A percentile compares a stretch with the other conserved stretches of the same genome.
phyloP scores from a whole-genome alignment of 768 basidiomycete genomes.

The Rhizopogon rudus region DNA sequence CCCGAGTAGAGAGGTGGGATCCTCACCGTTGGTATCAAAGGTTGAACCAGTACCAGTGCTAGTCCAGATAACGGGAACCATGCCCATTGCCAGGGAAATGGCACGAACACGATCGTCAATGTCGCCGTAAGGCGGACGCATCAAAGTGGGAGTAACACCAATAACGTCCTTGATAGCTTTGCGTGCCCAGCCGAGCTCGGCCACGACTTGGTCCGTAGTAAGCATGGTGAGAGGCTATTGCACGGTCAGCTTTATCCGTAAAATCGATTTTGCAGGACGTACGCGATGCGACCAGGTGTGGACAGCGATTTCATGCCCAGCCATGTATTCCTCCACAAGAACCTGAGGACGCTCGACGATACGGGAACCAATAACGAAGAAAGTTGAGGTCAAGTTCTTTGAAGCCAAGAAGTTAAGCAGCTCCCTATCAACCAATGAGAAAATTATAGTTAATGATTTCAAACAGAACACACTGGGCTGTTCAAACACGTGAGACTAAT shows the following conservation, averaged over 20 bases:
- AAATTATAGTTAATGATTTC: not conserved
- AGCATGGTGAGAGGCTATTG: constrained; percentile 58
- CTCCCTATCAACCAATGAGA: constrained; percentile 34
- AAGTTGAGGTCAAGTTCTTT: constrained; percentile 70
- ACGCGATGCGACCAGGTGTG: constrained; percentile 91
- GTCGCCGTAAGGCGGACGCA: constrained; percentile 82
- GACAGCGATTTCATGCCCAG: constrained; percentile 74
- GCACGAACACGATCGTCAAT: constrained; percentile 93
- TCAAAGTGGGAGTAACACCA: constrained; percentile 72
- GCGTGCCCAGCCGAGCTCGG: constrained; percentile 90
- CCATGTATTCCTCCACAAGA: constrained; percentile 76
- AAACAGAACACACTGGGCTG: constrained; percentile 43
- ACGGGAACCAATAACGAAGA: constrained; percentile 88
- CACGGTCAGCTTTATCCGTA: constrained; percentile 19
- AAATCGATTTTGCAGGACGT: constrained; percentile 8
- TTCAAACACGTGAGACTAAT: constrained; percentile 8
- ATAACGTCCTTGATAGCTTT: constrained; percentile 74
- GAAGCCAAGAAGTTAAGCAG: constrained; percentile 67
- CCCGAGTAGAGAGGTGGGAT: not conserved
- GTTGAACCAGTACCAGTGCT: constrained; percentile 43
- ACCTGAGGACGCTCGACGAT: constrained; percentile 73
- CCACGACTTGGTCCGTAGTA: constrained; percentile 82
- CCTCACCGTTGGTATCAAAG: constrained; percentile 71
- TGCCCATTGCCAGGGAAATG: constrained; percentile 86
- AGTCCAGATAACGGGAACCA: constrained; percentile 91